Percentiles rank a stretch among this genome's conserved stretches.
Conservation (phyloP, 352 stramenopile species). For the Globisporangium sylvaticum region DNA sequence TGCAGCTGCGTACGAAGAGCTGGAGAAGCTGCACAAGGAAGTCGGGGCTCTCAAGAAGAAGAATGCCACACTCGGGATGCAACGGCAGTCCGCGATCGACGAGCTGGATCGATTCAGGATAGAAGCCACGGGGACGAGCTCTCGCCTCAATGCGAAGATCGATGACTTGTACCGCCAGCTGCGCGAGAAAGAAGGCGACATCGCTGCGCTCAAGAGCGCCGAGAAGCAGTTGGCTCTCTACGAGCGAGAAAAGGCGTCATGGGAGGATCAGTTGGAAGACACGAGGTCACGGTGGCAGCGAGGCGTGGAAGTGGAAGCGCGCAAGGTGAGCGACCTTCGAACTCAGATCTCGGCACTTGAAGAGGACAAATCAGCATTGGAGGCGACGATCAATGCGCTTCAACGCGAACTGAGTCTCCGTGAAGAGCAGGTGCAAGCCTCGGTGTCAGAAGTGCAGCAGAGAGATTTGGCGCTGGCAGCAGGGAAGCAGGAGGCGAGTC, state of each 20-base stretch:
- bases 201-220: slow-evolving; percentile 31
- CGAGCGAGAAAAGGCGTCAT: slow-evolving; percentile 39
- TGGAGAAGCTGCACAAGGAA: slow-evolving; percentile 44
- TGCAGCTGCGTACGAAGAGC: slow-evolving; percentile 32
- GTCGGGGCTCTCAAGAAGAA: slow-evolving; percentile 36
- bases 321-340: slow-evolving; percentile 36
- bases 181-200: slow-evolving; percentile 40
- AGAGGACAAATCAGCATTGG: slow-evolving; percentile 31
- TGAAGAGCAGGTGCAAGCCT: slow-evolving; percentile 24
- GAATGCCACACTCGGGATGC: slow-evolving; percentile 24
- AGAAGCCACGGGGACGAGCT: slow-evolving; percentile 22
- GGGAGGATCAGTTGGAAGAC: slow-evolving; percentile 36
- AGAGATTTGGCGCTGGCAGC: slow-evolving; percentile 27
- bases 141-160: slow-evolving; percentile 40
- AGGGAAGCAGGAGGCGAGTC: slow-evolving; percentile 6
- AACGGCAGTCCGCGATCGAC: slow-evolving; percentile 23
- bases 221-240: slow-evolving; percentile 34
- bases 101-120: slow-evolving; percentile 32
- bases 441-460: slow-evolving; percentile 20
- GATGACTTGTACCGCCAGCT: slow-evolving; percentile 56
- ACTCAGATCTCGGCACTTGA: slow-evolving; percentile 30
- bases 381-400: slow-evolving; percentile 21
- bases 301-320: slow-evolving; percentile 33
- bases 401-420: slow-evolving; percentile 22
- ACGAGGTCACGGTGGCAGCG: slow-evolving; percentile 32